phyloP scores from a whole-genome alignment of 805 yeast genomes.

The Saturnispora halmiae region DNA sequence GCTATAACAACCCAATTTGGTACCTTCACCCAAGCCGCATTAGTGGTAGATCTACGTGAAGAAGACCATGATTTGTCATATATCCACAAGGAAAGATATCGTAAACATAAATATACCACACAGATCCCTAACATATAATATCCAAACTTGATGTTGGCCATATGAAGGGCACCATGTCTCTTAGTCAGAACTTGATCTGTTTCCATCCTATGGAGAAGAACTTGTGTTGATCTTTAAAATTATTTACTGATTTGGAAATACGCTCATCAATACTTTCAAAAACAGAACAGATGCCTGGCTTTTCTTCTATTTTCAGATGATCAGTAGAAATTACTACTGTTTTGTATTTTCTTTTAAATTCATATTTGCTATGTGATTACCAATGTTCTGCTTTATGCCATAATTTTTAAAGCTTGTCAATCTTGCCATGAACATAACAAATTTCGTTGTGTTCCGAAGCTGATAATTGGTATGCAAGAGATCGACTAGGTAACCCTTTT shows the following conservation, averaged over 20 bases:
- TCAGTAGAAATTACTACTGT: too few species aligned
- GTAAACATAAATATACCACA: slow-evolving; percentile 28
- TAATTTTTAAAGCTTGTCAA: too few species aligned
- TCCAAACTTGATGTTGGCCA: slow-evolving; percentile 53
- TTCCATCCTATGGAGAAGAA: neutral
- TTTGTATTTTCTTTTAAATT: too few species aligned
- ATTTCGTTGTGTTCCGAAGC: too few species aligned
- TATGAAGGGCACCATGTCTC: slow-evolving; percentile 49
- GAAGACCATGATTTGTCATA: slow-evolving; percentile 31
- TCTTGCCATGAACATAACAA: too few species aligned
- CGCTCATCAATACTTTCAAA: too few species aligned
- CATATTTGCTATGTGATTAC: too few species aligned
- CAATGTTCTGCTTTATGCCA: too few species aligned
- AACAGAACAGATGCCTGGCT: too few species aligned
- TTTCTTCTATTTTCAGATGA: neutral
- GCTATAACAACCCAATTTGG: slow-evolving; percentile 1
- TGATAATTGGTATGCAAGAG: too few species aligned
- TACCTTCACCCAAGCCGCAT: slow-evolving; percentile 2
- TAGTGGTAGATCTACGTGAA: slow-evolving; percentile 32
- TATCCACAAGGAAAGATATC: slow-evolving; percentile 9
- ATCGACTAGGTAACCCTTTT: too few species aligned
- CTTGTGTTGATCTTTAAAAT: neutral
- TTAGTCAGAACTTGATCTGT: slow-evolving; percentile 9
- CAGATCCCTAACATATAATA: slow-evolving; percentile 36
- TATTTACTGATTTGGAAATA: neutral